phyloP scores from a whole-genome alignment of 2,329 filamentous ascomycete genomes.

The Fusarium euwallaceae region DNA sequence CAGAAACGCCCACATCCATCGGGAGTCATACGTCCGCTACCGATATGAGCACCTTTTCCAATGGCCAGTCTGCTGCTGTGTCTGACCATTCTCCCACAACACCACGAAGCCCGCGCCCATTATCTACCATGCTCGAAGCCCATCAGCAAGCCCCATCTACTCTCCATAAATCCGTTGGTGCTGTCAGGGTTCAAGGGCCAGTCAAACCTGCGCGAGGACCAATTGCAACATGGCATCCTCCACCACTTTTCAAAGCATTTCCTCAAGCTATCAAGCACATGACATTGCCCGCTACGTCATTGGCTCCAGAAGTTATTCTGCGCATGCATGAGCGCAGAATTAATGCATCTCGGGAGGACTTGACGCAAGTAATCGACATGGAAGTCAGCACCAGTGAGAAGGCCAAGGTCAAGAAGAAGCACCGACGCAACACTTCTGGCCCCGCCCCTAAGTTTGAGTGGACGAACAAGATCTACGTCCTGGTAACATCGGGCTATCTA shows the following conservation, averaged over 20 bases:
- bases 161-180: slow-evolving; percentile 18
- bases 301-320: slow-evolving; percentile 77
- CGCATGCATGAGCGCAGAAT: slow-evolving; percentile 68
- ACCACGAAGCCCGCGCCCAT: slow-evolving; percentile 40
- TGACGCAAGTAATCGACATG: slow-evolving; percentile 20
- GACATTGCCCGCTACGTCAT: slow-evolving; percentile 74
- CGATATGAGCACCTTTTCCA: slow-evolving; percentile 60
- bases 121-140: slow-evolving; percentile 44
- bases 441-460: slow-evolving; percentile 69
- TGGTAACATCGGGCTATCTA: slow-evolving; percentile 78
- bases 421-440: slow-evolving; percentile 57
- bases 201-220: slow-evolving; percentile 47
- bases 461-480: slow-evolving; percentile 78
- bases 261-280: slow-evolving; percentile 85
- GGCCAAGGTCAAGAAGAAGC: slow-evolving; percentile 59
- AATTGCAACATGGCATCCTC: slow-evolving; percentile 71
- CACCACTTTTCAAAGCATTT: slow-evolving; percentile 88
- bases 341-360: slow-evolving; percentile 36
- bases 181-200: slow-evolving; percentile 31
- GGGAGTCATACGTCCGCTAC: slow-evolving; percentile 61
- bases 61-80: slow-evolving; percentile 51
- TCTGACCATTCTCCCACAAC: slow-evolving; percentile 53
- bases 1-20: slow-evolving; percentile 49
- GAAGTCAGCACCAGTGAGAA: slow-evolving; percentile 48
- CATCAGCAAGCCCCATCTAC: slow-evolving; percentile 27